Base-by-base conservation (phyloP, 805 yeast species). In the Lipomyces lipofer region DNA sequence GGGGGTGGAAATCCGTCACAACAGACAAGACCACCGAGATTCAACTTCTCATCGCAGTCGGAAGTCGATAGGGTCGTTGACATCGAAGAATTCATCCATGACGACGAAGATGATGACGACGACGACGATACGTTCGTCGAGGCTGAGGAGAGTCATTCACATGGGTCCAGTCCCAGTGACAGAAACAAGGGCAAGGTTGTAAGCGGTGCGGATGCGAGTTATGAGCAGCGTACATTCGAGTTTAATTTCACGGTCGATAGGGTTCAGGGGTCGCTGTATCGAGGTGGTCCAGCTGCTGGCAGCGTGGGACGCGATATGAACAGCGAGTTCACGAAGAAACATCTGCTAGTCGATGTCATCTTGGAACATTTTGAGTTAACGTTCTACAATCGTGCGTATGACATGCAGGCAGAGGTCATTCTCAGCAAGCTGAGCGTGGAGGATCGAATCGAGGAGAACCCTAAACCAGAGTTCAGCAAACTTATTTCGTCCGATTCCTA, bases 381-480 rank as follows among this genome's bases (percentile, higher is more conserved):
- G n/a, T 82, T 86, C 58, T 81, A 70, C 68, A 84, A 78, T 58
- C 83, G 86, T 1, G 73, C 74, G 0, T 74, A 71, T 46, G 85
- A 79, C 40, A 80, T 90, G 84, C 78, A 79, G 56, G 79, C 90
- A 3, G 82, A 84, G 57, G 69, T 92, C 38, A 67, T 74, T 1
- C 77, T 94, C 36, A 77, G 79, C 2, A 88, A 86, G 47, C 73
- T 94, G 33, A 77, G 81, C 32, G 71, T 94, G 24, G 82, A 87
- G 40, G 98, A 94, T 67, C 83, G 80, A 67, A 80, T 89, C 43
- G 91, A 85, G 56, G 73, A 73, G 19, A 74, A 82, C 1, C 80
- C 84, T 0, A 75, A 83, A 5, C 74, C 78, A 1, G 91, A 86
- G 60, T 82, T 86, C 63, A 81, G 82, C 55, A 79, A 82, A 56